Percentiles rank a stretch among this genome's conserved stretches.
Evolutionary conservation across 805 yeast genomes (phyloP).

Genomic region (Barnettozyma sp.): DNA sequence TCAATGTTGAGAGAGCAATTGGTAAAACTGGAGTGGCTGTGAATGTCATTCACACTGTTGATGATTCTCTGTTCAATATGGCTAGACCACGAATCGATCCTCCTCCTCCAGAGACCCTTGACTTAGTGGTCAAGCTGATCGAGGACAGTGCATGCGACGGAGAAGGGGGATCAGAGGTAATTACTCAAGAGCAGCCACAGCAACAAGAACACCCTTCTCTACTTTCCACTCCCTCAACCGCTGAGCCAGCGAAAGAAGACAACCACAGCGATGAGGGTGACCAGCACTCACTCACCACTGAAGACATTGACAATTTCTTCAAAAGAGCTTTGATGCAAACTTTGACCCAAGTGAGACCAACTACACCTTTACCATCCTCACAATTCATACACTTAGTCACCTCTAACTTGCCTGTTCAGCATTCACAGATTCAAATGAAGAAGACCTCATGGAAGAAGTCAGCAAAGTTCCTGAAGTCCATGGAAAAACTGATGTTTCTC

Average conservation of each 20-base stretch:
- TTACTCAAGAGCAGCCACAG: too few relatives aligned
- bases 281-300: constrained; percentile 35
- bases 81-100: constrained; percentile 39
- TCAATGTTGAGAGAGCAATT: constrained; percentile 37
- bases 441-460: constrained; percentile 88
- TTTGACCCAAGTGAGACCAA: constrained; percentile 47
- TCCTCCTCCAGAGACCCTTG: constrained; percentile 43
- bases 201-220: too few relatives aligned
- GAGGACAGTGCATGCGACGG: constrained; percentile 13
- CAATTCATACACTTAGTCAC: constrained; percentile 63
- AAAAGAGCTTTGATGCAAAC: constrained; percentile 65
- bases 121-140: constrained; percentile 20
- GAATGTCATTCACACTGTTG: constrained; percentile 54
- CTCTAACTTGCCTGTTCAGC: constrained; percentile 67
- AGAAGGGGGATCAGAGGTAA: constrained; percentile 9
- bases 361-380: constrained; percentile 66
- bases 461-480: constrained; percentile 74
- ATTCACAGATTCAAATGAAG: constrained; percentile 53
- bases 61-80: constrained; percentile 54
- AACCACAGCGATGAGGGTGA: constrained; percentile 10
- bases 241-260: constrained; percentile 4
- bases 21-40: constrained; percentile 79
- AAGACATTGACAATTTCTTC: constrained; percentile 72
- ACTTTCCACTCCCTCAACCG: too few relatives aligned
- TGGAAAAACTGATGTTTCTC: constrained; percentile 69